phyloP scores from a whole-genome alignment of 257 asterid genomes.

The Cruciata laevipes region DNA sequence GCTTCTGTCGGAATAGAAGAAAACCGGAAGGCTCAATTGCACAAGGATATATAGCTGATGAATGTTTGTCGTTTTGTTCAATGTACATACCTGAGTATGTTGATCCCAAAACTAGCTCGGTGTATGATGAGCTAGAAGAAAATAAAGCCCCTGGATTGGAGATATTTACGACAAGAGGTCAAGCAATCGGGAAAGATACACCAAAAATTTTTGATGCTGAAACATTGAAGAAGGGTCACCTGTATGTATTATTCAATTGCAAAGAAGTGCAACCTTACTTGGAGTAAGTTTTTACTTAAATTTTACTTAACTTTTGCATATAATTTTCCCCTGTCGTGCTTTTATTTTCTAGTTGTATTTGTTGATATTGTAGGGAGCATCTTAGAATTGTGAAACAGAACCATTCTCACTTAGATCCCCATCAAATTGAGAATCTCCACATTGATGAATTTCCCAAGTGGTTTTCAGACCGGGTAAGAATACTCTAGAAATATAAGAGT shows the following conservation, averaged over 20 bases:
- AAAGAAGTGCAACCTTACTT: not conserved
- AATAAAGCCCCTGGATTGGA: too few species aligned
- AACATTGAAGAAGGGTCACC: not conserved
- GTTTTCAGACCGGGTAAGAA: too few species aligned
- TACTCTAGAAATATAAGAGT: too few species aligned
- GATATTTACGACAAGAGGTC: not conserved
- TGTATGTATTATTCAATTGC: constrained; percentile 9
- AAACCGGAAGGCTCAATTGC: constrained; percentile 3
- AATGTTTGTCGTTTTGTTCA: not conserved
- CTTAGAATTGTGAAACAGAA: too few species aligned
- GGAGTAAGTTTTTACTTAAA: too few species aligned
- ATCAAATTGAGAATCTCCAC: too few species aligned
- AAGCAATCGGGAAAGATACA: not conserved
- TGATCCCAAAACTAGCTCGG: not conserved
- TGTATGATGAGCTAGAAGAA: not conserved
- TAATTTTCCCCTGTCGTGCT: too few species aligned
- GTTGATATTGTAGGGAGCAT: too few species aligned
- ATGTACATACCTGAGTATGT: not conserved
- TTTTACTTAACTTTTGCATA: too few species aligned
- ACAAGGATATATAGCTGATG: constrained; percentile 8
- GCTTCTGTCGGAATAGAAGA: not conserved
- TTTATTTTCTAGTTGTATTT: too few species aligned
- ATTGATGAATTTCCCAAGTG: too few species aligned
- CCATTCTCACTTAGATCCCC: too few species aligned
- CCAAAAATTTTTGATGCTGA: not conserved